These are phyloP conservation scores for Candida piceae DNA, from an alignment of 805 yeast species.

Conservation along the genomic window DNA sequence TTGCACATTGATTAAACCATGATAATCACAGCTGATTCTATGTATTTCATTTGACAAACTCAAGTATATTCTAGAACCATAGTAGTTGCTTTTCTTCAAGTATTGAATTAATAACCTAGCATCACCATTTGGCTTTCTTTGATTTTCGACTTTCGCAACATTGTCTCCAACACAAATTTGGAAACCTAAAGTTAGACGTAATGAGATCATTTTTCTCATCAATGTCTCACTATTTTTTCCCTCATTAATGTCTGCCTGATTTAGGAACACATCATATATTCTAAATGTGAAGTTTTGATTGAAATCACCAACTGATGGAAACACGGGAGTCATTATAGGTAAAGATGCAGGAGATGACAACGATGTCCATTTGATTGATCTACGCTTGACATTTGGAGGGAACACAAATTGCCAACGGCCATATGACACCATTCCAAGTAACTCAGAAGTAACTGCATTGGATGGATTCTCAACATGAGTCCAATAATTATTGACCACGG, in stretches of 20 bases:
- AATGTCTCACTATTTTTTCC: conserved; percentile 54
- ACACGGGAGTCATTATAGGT: conserved; percentile 74
- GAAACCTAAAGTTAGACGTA: conserved; percentile 80
- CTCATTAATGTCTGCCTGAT: conserved; percentile 48
- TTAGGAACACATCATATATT: conserved; percentile 72
- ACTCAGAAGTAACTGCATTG: conserved; percentile 49
- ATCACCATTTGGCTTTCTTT: conserved; percentile 50
- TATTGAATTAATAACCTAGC: conserved; percentile 50
- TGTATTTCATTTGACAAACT: conserved; percentile 82
- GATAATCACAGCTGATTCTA: conserved; percentile 67
- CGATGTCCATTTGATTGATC: conserved; percentile 86
- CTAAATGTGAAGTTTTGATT: conserved; percentile 71
- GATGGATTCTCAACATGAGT: conserved; percentile 75
- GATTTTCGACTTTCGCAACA: conserved; percentile 62
- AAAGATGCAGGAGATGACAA: conserved; percentile 89
- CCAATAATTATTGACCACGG: conserved; percentile 41
- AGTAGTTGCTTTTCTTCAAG: conserved; percentile 39
- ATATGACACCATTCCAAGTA: conserved; percentile 52
- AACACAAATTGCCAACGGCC: conserved; percentile 92
- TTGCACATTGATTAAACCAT: conserved; percentile 73
- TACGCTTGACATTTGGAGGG: conserved; percentile 62
- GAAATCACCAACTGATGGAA: conserved; percentile 68
- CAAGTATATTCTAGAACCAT: conserved; percentile 66
- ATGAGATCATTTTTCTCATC: conserved; percentile 80
- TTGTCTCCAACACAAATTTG: conserved; percentile 78